A percentile compares a stretch with the other conserved stretches of the same genome.
These are phyloP conservation scores for Penicillium fimorum DNA, from an alignment of 495 filamentous ascomycete genomes.

Conservation along the genomic window DNA sequence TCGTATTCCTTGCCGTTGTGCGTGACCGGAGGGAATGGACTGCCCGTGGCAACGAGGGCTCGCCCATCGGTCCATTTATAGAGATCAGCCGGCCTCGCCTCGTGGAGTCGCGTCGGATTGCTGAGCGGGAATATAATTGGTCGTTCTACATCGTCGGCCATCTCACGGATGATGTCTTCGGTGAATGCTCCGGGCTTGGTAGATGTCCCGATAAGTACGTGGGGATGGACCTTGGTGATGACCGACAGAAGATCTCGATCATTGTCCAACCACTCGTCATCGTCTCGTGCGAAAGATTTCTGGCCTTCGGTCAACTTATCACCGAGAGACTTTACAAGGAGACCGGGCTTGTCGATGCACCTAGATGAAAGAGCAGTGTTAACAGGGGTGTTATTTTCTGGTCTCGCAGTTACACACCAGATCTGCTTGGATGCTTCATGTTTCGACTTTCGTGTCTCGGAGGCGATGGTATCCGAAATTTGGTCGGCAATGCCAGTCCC, in stretches of 20 bases:
- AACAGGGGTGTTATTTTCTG: not conserved
- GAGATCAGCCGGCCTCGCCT: constrained; percentile 77
- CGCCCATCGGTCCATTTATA: constrained; percentile 74
- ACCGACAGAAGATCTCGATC: constrained; percentile 62
- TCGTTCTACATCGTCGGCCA: constrained; percentile 73
- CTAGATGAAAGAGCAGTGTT: constrained; percentile 34
- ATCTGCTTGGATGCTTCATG: constrained; percentile 78
- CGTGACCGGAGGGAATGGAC: constrained; percentile 76
- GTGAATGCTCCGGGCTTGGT: constrained; percentile 81
- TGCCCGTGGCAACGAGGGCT: constrained; percentile 81
- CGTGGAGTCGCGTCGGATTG: constrained; percentile 83
- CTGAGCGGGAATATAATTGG: constrained; percentile 84
- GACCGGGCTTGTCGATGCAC: constrained; percentile 82
- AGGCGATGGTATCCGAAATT: constrained; percentile 72
- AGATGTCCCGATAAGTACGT: constrained; percentile 81
- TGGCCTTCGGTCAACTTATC: constrained; percentile 64
- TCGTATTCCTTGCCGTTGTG: constrained; percentile 63
- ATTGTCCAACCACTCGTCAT: constrained; percentile 60
- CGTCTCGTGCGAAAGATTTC: constrained; percentile 61
- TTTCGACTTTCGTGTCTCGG: constrained; percentile 63
- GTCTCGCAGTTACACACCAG: constrained; percentile 53
- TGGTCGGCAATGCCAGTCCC: constrained; percentile 86
- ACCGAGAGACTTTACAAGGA: constrained; percentile 63
- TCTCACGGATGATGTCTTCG: constrained; percentile 67
- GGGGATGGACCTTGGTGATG: constrained; percentile 70